Evolutionary conservation across 441 rosid genomes (phyloP).

Genomic region (Biscutella auriculata): DNA sequence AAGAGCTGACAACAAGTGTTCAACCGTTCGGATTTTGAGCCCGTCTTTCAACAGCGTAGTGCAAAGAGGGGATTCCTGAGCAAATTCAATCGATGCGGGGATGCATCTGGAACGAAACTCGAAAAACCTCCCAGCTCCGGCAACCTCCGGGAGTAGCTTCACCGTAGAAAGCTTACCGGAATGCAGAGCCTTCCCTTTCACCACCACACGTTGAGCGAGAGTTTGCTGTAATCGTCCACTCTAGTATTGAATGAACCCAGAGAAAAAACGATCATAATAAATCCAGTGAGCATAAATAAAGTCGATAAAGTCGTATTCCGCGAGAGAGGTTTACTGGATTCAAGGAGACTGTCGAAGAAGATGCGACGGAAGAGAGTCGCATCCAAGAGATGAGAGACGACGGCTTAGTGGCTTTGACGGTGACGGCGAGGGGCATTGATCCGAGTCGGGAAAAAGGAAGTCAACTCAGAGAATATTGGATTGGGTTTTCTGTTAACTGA

Average conservation of each 20-base stretch:
- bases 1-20: constrained; percentile 79
- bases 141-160: constrained; percentile 46
- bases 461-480: background rate
- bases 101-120: constrained; percentile 34
- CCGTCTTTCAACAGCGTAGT: constrained; percentile 54
- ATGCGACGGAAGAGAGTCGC: constrained; percentile 6
- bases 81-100: constrained; percentile 56
- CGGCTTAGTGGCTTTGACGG: constrained; percentile 6
- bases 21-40: constrained; percentile 50
- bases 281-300: background rate
- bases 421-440: constrained; percentile 10
- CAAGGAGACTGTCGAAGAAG: constrained; percentile 5
- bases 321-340: constrained; percentile 13
- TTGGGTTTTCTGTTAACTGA: background rate
- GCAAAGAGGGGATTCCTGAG: constrained; percentile 51
- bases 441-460: background rate
- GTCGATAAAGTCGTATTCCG: background rate
- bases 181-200: constrained; percentile 18
- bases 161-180: constrained; percentile 56
- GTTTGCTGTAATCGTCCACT: constrained; percentile 24
- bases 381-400: background rate
- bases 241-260: background rate
- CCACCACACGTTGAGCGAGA: constrained; percentile 13
- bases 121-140: constrained; percentile 62
- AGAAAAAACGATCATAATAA: background rate